Conservation (phyloP, 169 alveolate species). For the Plasmodium gallinaceum region DNA sequence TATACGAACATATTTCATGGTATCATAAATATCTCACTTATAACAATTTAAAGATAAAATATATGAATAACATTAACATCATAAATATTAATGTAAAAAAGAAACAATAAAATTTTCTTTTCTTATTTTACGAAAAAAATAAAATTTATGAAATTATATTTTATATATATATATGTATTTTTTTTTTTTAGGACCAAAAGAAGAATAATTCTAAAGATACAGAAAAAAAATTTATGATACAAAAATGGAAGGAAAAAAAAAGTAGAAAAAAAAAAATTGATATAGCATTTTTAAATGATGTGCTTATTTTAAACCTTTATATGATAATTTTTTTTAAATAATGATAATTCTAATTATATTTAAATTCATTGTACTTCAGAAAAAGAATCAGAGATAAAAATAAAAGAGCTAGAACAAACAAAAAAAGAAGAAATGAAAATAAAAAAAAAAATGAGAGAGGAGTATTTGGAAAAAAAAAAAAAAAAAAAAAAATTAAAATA, state of each 20-base stretch:
- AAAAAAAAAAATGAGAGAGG: constrained; percentile 51
- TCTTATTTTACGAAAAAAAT: not conserved
- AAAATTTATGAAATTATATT: no score
- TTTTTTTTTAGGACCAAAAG: constrained; percentile 30
- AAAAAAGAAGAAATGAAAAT: constrained; percentile 65
- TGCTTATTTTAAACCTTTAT: not conserved
- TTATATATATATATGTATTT: not conserved
- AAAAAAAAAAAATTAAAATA: constrained; percentile 8
- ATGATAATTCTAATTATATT: not conserved
- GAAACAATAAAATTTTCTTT: not conserved
- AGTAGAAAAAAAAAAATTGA: constrained; percentile 12
- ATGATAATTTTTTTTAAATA: no score
- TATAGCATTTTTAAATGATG: not conserved
- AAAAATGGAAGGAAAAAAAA: constrained; percentile 52
- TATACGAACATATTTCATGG: constrained; percentile 42
- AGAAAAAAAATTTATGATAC: constrained; percentile 64
- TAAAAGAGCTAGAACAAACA: constrained; percentile 29
- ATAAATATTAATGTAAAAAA: constrained; percentile 41
- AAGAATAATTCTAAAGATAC: constrained; percentile 41
- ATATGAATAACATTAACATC: constrained; percentile 39
- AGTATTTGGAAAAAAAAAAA: constrained; percentile 15
- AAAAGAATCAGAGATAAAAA: constrained; percentile 50
- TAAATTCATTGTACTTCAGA: constrained; percentile 12
- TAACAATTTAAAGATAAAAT: constrained; percentile 39
- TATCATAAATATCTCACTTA: constrained; percentile 21